Evolutionary conservation across 257 asterid genomes (phyloP).

Genomic region (Salvia miltiorrhiza): DNA sequence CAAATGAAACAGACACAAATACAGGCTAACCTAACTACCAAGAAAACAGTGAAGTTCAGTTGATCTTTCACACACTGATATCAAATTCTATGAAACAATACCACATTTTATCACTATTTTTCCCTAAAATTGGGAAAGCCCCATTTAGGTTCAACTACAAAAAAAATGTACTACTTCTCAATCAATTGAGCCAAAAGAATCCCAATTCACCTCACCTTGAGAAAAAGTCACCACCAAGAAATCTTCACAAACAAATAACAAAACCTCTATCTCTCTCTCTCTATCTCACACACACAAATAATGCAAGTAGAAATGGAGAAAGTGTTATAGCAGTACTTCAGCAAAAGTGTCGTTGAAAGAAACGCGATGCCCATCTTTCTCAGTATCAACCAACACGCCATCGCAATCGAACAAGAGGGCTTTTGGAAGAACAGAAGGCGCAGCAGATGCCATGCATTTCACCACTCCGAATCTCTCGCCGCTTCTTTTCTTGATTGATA

Average conservation of each 20-base stretch:
- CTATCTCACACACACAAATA: neutral
- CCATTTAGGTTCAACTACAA: neutral
- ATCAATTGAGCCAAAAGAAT: conserved; percentile 8
- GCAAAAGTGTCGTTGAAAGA: conserved; percentile 93
- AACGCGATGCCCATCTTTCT: conserved; percentile 97
- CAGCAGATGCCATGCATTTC: conserved; percentile 53
- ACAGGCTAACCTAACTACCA: neutral
- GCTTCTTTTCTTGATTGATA: conserved; percentile 23
- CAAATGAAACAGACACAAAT: neutral
- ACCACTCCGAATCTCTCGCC: conserved; percentile 27
- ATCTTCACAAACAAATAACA: neutral
- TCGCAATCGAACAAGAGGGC: conserved; percentile 96
- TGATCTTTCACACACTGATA: conserved; percentile 12
- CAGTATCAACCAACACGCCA: conserved; percentile 96
- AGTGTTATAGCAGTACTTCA: conserved; percentile 40
- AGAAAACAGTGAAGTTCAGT: neutral
- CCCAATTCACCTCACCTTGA: neutral
- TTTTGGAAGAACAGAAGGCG: conserved; percentile 50
- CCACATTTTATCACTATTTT: neutral
- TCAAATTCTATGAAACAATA: neutral
- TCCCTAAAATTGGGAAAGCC: neutral
- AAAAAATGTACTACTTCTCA: neutral
- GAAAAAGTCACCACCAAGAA: neutral
- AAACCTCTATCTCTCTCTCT: neutral
- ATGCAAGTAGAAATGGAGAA: neutral